Evolutionary conservation across 2,329 filamentous ascomycete species (phyloP), one percentile per base, ranked within the genome.

Genomic region (Juglanconis juglandina): DNA sequence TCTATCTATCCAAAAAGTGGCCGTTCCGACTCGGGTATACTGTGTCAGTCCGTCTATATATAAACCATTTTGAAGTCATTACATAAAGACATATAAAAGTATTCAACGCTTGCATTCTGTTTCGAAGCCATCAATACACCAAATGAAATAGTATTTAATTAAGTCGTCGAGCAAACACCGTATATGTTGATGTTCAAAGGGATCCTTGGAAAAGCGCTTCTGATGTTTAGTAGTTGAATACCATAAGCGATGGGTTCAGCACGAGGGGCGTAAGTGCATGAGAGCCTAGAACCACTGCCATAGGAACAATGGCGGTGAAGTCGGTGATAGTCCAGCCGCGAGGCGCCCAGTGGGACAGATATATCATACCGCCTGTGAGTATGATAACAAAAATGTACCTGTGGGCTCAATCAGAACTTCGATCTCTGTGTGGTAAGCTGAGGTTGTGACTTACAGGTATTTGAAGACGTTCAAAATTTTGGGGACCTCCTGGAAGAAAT

Each of bases 241-340:
- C 76, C 84, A 87, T 87, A 70, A 87, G 70, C 56, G 81, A 82
- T 8, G 84, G 84, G 66, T 87, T 87, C 58, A 87, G 72, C 52
- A 76, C 79, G 47, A 87, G 78, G 10, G 84, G 84, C 50, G 86
- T 70, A 48, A 85, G 70, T 64, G 85, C 82, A 69, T 87, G 83
- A 46, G 75, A 77, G 48, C 78, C 72, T n/a, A 86, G 72, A 42
- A 84, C 75, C 41, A 76, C 79, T 41, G 71, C 71, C 47, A 87
- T 70, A 14, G 85, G 85, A 63, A 77, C 83, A 67, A 88, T 84
- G 49, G 85, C 82, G 9, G 83, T 79, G 66, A 87, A 83, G 58
- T 77, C 70, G 11, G 72, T 75, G 67, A 88, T 87, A 59, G 74
- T 74, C 83, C 84, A 88, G 37, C 79, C 73, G 17, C 69, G 67